Evolutionary conservation across 139 green algal species (phyloP), one percentile per base, ranked within the genome.

Genomic region (Tetratostichococcus sp.): DNA sequence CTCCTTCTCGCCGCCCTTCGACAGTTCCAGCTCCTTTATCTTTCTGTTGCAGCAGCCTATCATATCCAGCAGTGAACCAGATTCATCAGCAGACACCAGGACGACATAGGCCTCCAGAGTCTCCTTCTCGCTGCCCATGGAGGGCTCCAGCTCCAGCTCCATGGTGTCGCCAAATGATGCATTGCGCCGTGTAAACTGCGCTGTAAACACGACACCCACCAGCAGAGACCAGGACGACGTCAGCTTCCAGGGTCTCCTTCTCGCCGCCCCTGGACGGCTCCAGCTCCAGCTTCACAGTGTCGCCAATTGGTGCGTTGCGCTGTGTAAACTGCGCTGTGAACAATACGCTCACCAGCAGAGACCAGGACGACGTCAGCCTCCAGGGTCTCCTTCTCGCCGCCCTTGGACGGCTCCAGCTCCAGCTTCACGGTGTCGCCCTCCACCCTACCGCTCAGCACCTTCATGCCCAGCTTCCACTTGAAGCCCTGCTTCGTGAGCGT

Each of bases 401-500:
- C 77, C 74, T 82, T 80, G 16, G 42, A 70, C 19, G 80, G 72
- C 74, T 92, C 79, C 43, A 89, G 32, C 0, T 78, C 87, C 35
- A 98, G 81, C 69, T 88, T 85, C 21, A 97, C 89, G 0, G 58
- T 75, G 32, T 84, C 82, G 33, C 74, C 84, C 4, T 84, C 79
- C 1, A 89, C 72, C 65, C 89, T 80, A 16, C 90, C 92, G 26
- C 70, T 78, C 14, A 83, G 90, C 25, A 98, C 92, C 87, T 97
- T 97, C 42, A 85, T 94, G 35, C 77, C 77, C 65, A 98, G 87
- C 89, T 94, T 98, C 87, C 99, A 98, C 80, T 98, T 97, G 65
- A 99, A 86, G 30, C 95, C 95, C 82, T 99, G 95, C 91, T 99
- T 99, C 65, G 92, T 79, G 43, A 99, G 87, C 0, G 85, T 80